These are phyloP conservation scores for Pichia norvegensis DNA, from an alignment of 1,139 yeast species.

Conservation along the genomic window DNA sequence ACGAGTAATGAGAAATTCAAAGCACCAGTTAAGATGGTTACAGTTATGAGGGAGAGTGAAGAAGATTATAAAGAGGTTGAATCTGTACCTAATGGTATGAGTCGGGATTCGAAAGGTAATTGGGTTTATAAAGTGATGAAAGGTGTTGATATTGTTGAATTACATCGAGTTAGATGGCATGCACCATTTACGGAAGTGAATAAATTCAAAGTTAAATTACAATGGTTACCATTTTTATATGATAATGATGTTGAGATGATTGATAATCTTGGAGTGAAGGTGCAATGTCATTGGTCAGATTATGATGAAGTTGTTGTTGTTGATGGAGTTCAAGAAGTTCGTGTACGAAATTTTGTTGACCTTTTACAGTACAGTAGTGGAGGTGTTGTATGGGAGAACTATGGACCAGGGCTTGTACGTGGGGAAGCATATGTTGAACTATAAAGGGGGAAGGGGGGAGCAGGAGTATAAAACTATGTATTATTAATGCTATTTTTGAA, in stretches of 20 bases:
- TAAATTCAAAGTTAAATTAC: constrained; percentile 54
- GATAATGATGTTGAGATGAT: constrained; percentile 25
- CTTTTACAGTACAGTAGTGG: constrained; percentile 56
- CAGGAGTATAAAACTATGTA: background rate
- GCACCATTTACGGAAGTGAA: constrained; percentile 8
- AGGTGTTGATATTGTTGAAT: constrained; percentile 56
- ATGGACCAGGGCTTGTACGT: constrained; percentile 58
- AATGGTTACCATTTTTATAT: constrained; percentile 68
- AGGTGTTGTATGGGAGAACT: constrained; percentile 57
- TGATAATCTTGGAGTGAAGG: constrained; percentile 41
- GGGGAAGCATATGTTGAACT: constrained; percentile 24
- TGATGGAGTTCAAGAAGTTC: constrained; percentile 31
- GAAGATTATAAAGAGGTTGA: constrained; percentile 9
- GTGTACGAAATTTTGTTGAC: constrained; percentile 66
- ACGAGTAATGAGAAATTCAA: constrained; percentile 28
- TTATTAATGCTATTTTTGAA: background rate
- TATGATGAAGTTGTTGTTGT: constrained; percentile 36
- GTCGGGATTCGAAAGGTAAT: constrained; percentile 43
- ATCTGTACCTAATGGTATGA: constrained; percentile 41
- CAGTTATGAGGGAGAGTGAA: constrained; percentile 37
- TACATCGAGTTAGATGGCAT: constrained; percentile 61
- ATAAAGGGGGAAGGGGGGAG: background rate
- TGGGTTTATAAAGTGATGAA: constrained; percentile 43
- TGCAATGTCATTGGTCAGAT: constrained; percentile 73
- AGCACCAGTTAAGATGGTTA: constrained; percentile 57